Conservation (phyloP, 2,329 filamentous ascomycete species). For the Alternaria atra region DNA sequence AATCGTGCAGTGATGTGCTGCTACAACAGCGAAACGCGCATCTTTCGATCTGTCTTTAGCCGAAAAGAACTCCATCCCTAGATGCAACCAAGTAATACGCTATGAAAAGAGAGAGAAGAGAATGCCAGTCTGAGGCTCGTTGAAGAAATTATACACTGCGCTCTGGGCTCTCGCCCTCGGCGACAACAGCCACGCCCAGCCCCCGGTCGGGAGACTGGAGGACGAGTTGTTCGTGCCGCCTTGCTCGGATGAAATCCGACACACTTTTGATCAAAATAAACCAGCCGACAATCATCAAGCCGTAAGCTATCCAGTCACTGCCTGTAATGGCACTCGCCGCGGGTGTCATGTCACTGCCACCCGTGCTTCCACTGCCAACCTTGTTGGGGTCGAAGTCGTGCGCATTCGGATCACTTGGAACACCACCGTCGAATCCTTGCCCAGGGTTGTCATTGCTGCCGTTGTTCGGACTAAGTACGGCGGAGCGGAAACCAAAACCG, state of each 20-base stretch:
- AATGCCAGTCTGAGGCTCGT: constrained; percentile 15
- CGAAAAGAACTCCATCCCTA: constrained; percentile 8
- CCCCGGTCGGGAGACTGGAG: constrained; percentile 92
- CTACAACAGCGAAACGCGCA: constrained; percentile 1
- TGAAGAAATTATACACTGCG: constrained; percentile 55
- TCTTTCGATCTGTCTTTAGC: neutral
- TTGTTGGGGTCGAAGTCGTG: constrained; percentile 84
- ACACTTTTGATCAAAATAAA: constrained; percentile 96
- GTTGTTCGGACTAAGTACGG: constrained; percentile 40
- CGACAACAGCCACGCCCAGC: constrained; percentile 83
- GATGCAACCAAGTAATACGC: constrained; percentile 17
- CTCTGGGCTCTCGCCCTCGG: constrained; percentile 82
- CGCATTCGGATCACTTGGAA: constrained; percentile 85
- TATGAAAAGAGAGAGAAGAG: constrained; percentile 11
- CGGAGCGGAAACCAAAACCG: constrained; percentile 90
- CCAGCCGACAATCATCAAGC: constrained; percentile 97
- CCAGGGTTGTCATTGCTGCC: constrained; percentile 58
- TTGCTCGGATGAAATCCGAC: constrained; percentile 85
- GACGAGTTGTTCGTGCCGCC: constrained; percentile 91
- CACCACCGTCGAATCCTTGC: constrained; percentile 62
- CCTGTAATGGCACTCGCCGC: constrained; percentile 68
- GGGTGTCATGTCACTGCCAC: constrained; percentile 47
- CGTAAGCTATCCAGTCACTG: constrained; percentile 89
- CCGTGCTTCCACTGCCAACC: constrained; percentile 57
- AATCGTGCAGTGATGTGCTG: constrained; percentile 13